These are phyloP conservation scores for Nemophila menziesii DNA, from an alignment of 257 asterid species.

Conservation along the genomic window DNA sequence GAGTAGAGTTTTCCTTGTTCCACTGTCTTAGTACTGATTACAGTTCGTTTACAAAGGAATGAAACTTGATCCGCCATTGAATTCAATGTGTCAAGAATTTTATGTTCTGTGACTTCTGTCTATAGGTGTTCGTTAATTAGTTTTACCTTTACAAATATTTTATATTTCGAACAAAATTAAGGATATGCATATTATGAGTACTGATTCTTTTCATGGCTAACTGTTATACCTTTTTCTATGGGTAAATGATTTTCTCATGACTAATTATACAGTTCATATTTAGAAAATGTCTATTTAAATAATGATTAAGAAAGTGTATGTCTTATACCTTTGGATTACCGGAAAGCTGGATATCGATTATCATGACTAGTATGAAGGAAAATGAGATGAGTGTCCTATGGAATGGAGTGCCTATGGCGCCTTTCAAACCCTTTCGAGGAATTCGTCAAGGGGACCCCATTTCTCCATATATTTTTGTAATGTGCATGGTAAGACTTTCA, in stretches of 20 bases:
- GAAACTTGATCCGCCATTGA: conserved; percentile 41
- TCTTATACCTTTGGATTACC: too few relatives aligned
- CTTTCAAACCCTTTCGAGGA: too few relatives aligned
- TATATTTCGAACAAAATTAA: too few relatives aligned
- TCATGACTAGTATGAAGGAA: too few relatives aligned
- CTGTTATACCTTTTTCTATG: conserved; percentile 14
- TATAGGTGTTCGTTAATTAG: neutral
- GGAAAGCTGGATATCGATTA: too few relatives aligned
- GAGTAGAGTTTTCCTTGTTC: conserved; percentile 28
- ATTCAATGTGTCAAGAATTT: neutral
- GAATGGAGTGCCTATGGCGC: too few relatives aligned
- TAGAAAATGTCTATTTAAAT: too few relatives aligned
- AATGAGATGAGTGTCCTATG: too few relatives aligned
- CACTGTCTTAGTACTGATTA: conserved; percentile 35
- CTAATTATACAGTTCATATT: conserved; percentile 1
- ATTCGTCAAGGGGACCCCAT: too few relatives aligned
- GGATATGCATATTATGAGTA: neutral
- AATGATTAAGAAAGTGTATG: too few relatives aligned
- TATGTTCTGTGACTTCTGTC: neutral
- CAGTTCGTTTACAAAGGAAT: conserved; percentile 38
- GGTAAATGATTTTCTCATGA: conserved; percentile 29
- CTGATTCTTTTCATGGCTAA: conserved; percentile 6
- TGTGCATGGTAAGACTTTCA: too few relatives aligned
- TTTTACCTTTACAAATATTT: neutral
- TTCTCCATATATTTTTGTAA: too few relatives aligned